Evolutionary conservation across 2,329 filamentous ascomycete genomes (phyloP), one percentile per base, ranked within the genome.

Genomic region (Escovopsis sp.): DNA sequence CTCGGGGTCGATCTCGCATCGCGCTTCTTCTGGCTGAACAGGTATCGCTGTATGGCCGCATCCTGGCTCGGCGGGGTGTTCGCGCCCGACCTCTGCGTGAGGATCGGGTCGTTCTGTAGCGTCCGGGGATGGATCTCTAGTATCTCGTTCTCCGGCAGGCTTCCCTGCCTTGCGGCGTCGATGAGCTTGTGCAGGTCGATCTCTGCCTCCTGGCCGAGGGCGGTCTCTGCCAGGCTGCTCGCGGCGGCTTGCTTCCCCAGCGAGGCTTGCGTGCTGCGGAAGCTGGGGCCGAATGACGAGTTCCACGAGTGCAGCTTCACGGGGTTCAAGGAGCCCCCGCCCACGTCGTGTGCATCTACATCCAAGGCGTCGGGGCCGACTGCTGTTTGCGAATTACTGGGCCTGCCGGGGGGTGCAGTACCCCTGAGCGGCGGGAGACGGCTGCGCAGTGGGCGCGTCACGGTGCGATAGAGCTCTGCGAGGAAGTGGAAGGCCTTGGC

Each of bases 101-200:
- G 35, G 13, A 65, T 55, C 0, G 61, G 60, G 27, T 66, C 64
- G 16, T 65, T 57, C 40, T 57, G 58, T 5, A 55, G 48, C 8
- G 64, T 66, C n/a, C 55, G 51, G 0, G 63, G 61, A 37, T 66
- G 63, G 15, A 66, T 53, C 45, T 66, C 63, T 10, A 67, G 45
- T 3, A 51, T 52, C 2, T 54, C 53, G n/a, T 53, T 54, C 1
- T 50, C 45, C 2, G 48, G 45, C 12, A 51, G 45, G 12, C 49
- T 48, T 7, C 53, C 54, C 6, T 49, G 36, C 41, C 53, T 57
- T 25, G 59, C 58, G 4, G 53, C 53, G 12, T 59, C 57, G 1
- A 64, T 50, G 5, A 61, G 45, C 2, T 46, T 51, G 7, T 51
- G 37, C 16, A 64, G 42, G 27, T 64, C 57, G 8, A 63, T 50